Evolutionary conservation across 208 protist genomes (phyloP), one percentile per base, ranked within the genome.

Genomic region (Willaertia magna): DNA sequence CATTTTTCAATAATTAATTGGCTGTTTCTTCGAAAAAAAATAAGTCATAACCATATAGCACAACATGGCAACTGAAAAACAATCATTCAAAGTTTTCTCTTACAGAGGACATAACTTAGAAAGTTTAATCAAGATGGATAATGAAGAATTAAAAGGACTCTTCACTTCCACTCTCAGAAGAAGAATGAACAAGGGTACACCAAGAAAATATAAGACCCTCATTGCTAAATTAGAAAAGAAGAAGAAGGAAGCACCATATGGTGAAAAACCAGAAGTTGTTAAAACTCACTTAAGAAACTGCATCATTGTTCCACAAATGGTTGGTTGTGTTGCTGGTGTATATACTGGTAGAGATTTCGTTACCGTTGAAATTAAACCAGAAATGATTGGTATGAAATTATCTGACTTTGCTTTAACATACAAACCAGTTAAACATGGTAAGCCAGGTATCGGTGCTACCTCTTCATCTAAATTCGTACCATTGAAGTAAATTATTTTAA

Each of bases 341-440:
- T 99, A 99, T 96, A 99, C 99, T 92, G 99, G 99, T 75, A 99
- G 98, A 91, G 89, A 91, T 86, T 99, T 99, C 94, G 98, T 95
- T 90, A 89, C 94, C 34, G 97, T 99, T 88, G 98, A 99, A 93
- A 95, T 99, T 91, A 99, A 99, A 93, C 95, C 97, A 87, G 97
- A 99, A 91, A 99, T 99, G 99, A 95, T 99, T 87, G 99, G 99
- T 84, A 96, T 98, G 91, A 99, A 99, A 93, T 92, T 99, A n/a
- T 98, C 95, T 87, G 98, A 99, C 94, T 99, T 99, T 94, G 98
- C 98, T 79, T 91, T 99, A 81, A 94, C 98, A 74, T 99, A 99
- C 96, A 98, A 98, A 92, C 96, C 97, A 61, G 98, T 99, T 86
- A 93, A 93, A 47, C 99, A 99, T 94, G 98, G 98, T 89, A 95